These are phyloP conservation scores for Sicyos baderoa DNA, from an alignment of 306 rosid genomes.

Conservation along the genomic window DNA sequence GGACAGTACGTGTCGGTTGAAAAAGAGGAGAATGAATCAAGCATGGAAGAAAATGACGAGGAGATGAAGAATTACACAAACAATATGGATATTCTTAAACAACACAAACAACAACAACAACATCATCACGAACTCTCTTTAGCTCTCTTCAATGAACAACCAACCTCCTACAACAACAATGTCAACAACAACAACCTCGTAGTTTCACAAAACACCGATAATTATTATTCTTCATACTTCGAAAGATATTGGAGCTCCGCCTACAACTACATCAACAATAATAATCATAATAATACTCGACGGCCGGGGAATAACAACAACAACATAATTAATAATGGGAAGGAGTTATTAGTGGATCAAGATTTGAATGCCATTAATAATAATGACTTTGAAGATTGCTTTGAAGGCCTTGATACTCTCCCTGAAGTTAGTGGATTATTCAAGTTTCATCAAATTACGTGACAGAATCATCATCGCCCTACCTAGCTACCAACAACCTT, in stretches of 20 bases:
- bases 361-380: background rate
- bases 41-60: background rate
- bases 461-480: background rate
- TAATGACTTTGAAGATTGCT: conserved; percentile 13
- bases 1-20: conserved; percentile 25
- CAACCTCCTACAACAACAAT: too few relatives aligned
- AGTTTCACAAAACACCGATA: too few relatives aligned
- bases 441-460: background rate
- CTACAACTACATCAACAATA: background rate
- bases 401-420: conserved; percentile 15
- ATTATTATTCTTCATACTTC: too few relatives aligned
- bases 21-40: conserved; percentile 3
- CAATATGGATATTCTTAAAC: background rate
- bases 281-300: background rate
- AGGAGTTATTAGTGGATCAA: background rate
- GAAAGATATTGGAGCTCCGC: too few relatives aligned
- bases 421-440: conserved; percentile 18
- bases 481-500: too few relatives aligned
- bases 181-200: too few relatives aligned
- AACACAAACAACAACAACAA: conserved; percentile 11
- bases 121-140: conserved; percentile 1
- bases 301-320: too few relatives aligned
- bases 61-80: background rate
- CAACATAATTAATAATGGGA: background rate
- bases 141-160: conserved; percentile 11